Conservation (phyloP, 2,329 filamentous ascomycete genomes). For the Hymenoscyphus scutula region DNA sequence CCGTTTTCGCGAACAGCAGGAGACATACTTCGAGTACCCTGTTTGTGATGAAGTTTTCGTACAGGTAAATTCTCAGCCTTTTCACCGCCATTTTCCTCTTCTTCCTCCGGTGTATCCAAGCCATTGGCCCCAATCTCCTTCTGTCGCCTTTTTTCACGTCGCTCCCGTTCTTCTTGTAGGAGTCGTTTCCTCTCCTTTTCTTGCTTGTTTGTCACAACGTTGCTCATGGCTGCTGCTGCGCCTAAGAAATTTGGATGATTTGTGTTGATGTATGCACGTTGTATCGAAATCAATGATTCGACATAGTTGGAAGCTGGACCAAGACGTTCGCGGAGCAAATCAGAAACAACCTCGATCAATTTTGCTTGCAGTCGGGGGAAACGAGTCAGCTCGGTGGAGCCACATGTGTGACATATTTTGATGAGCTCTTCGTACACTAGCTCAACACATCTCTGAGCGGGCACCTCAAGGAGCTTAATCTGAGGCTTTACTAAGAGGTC, state of each 20-base stretch:
- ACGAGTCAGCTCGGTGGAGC: slow-evolving; percentile 86
- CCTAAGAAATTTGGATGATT: slow-evolving; percentile 99
- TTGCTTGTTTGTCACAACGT: slow-evolving; percentile 91
- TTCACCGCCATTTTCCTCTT: slow-evolving; percentile 47
- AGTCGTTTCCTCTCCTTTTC: slow-evolving; percentile 84
- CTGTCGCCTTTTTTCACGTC: slow-evolving; percentile 75
- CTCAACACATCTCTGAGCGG: slow-evolving; percentile 94
- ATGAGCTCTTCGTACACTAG: slow-evolving; percentile 98
- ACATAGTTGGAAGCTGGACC: slow-evolving; percentile 89
- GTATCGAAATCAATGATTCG: slow-evolving; percentile 94
- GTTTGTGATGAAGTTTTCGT: slow-evolving; percentile 46
- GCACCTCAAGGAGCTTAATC: slow-evolving; percentile 93
- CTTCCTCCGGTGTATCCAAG: slow-evolving; percentile 62
- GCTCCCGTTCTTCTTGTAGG: slow-evolving; percentile 80
- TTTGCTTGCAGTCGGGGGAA: slow-evolving; percentile 94
- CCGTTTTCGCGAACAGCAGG: slow-evolving; percentile 73
- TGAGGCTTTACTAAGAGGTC: slow-evolving; percentile 97
- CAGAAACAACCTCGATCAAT: slow-evolving; percentile 96
- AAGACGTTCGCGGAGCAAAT: slow-evolving; percentile 86
- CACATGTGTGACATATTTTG: slow-evolving; percentile 98
- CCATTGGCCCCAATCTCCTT: slow-evolving; percentile 86
- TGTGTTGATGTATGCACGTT: slow-evolving; percentile 98
- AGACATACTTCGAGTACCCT: slow-evolving; percentile 75
- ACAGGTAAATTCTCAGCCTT: slow-evolving; percentile 56
- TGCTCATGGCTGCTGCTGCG: slow-evolving; percentile 94